phyloP scores from a whole-genome alignment of 768 basidiomycete genomes.

The Pulveroboletus ravenelii region DNA sequence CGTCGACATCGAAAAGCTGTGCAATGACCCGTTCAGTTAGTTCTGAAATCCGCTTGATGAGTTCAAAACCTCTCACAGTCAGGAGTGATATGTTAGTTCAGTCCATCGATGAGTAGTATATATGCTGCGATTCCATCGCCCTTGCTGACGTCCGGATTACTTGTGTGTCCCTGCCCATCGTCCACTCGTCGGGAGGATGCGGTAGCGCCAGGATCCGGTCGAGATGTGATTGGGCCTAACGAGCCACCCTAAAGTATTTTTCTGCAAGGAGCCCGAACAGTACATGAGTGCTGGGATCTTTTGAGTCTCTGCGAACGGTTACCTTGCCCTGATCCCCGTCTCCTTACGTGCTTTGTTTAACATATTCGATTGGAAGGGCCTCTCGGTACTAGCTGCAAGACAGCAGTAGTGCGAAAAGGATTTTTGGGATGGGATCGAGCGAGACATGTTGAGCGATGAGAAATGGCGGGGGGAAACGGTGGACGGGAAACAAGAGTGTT shows the following conservation, averaged over 20 bases:
- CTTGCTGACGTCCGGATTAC: conserved; percentile 3
- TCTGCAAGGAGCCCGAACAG: background rate
- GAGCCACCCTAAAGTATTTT: background rate
- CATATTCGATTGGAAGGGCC: background rate
- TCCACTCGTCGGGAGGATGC: conserved; percentile 17
- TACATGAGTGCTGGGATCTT: conserved; percentile 8
- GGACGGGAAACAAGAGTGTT: conserved; percentile 32
- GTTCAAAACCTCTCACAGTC: background rate
- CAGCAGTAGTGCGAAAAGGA: background rate
- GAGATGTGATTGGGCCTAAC: background rate
- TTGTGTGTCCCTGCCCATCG: conserved; percentile 12
- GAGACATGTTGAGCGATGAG: conserved; percentile 24
- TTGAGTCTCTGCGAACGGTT: conserved; percentile 9
- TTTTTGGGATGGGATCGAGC: conserved; percentile 12
- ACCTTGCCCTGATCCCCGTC: conserved; percentile 26
- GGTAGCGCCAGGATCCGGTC: conserved; percentile 3
- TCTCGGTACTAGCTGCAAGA: background rate
- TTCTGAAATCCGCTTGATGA: conserved; percentile 8
- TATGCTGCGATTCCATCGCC: conserved; percentile 8
- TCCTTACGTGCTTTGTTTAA: background rate
- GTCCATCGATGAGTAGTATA: conserved; percentile 12
- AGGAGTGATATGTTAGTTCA: background rate
- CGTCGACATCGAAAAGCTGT: conserved; percentile 22
- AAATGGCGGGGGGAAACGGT: conserved; percentile 26
- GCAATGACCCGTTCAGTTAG: conserved; percentile 12